Conservation (phyloP, 2,329 filamentous ascomycete genomes). For the Neurospora crassa region DNA sequence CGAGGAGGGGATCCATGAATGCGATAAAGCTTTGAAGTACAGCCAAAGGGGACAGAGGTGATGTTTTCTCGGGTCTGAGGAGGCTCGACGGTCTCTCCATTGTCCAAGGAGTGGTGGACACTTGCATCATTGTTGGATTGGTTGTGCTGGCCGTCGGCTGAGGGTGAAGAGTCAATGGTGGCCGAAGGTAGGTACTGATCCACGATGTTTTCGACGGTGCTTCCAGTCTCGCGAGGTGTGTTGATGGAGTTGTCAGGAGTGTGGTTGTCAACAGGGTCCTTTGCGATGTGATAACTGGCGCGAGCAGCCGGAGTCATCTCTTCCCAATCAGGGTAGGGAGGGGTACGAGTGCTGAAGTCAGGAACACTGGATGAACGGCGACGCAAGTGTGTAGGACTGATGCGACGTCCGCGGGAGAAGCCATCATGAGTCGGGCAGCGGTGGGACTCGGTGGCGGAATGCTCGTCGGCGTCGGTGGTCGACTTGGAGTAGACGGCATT, state of each 20-base stretch:
- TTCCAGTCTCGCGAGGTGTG: conserved; percentile 14
- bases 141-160: neutral
- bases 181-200: conserved; percentile 20
- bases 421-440: neutral
- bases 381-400: neutral
- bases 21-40: neutral
- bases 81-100: neutral
- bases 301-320: conserved; percentile 2
- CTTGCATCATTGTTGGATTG: conserved; percentile 5
- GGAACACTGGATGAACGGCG: neutral
- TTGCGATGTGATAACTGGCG: neutral
- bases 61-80: neutral
- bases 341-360: neutral
- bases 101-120: conserved; percentile 3
- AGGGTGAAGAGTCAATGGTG: conserved; percentile 3
- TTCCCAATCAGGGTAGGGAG: conserved; percentile 2
- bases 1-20: neutral
- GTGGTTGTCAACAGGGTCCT: neutral
- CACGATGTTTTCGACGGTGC: conserved; percentile 25
- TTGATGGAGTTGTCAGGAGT: neutral
- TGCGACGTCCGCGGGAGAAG: neutral
- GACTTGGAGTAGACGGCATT: conserved; percentile 4
- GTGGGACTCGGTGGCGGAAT: neutral
- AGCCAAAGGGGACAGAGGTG: neutral
- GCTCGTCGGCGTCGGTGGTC: neutral